Conservation (phyloP, 495 filamentous ascomycete genomes). For the Rostrohypoxylon terebratum region DNA sequence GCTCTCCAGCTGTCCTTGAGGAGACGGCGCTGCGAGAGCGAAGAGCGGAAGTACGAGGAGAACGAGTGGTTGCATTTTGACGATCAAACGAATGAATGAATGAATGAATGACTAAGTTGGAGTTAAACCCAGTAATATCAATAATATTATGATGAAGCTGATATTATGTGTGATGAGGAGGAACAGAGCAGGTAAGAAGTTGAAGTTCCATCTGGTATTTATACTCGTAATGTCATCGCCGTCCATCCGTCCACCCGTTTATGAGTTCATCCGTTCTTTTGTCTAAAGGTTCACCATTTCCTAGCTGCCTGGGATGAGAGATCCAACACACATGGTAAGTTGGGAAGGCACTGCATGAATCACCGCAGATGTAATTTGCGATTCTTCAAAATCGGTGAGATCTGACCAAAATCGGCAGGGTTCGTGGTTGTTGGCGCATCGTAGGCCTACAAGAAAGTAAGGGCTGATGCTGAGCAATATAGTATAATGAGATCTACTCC, state of each 20-base stretch:
- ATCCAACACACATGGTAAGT: background rate
- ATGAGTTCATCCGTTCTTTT: no score
- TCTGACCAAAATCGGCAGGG: background rate
- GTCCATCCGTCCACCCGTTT: no score
- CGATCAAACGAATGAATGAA: background rate
- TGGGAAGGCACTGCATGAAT: background rate
- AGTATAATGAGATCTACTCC: background rate
- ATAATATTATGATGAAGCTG: background rate
- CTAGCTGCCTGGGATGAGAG: background rate
- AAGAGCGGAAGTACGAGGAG: constrained; percentile 24
- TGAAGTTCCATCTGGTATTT: background rate
- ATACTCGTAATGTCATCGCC: background rate
- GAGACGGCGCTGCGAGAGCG: constrained; percentile 22
- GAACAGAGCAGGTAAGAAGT: background rate
- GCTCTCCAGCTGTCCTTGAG: background rate
- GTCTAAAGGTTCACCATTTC: background rate
- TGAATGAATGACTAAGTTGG: background rate
- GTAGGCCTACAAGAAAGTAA: background rate
- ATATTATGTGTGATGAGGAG: background rate
- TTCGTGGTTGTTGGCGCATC: background rate
- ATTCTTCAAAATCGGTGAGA: background rate
- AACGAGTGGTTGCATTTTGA: constrained; percentile 18
- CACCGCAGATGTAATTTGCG: background rate
- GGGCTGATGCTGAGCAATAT: background rate
- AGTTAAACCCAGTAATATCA: background rate